Base-by-base conservation (phyloP, 352 stramenopile genomes). In the Phytophthora nicotianae region DNA sequence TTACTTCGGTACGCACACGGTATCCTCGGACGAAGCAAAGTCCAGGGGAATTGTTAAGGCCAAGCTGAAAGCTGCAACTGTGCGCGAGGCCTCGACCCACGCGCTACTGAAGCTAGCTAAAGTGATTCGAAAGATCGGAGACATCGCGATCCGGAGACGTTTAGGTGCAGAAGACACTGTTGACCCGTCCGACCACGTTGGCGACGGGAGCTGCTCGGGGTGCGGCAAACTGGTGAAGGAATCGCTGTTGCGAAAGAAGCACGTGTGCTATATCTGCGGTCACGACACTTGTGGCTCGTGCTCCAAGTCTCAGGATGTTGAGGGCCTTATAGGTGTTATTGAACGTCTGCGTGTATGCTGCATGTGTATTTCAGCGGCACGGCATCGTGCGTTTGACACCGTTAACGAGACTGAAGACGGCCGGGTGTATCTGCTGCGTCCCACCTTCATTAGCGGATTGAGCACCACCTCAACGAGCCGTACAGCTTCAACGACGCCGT, bases 241-340 rank as follows among this genome's bases (percentile, higher is more conserved):
- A 0, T 72, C 67, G 42, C 66, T 75, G 20, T 26, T 79, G 35
- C 62, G 67, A 17, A 73, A 72, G 46, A 78, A 75, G 19, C 55
- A 81, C 58, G 48, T 66, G 3, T 84, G 75, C 50, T 58, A 71
- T 21, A 53, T 84, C 5, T 84, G 75, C 40, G 63, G 73, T 6
- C 61, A 82, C 20, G 42, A 64, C n/a, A 67, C 65, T 14, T 84
- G 75, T 38, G 26, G 58, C 16, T 65, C 64, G 13, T 84, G 75
- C 59, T 79, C 75, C 14, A 54, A 65, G 19, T 37, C 47, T 9
- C 63, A 82, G 33, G 75, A 82, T 33, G 50, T 81, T 4, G 75
- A 84, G 46, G 70, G 57, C 3, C 75, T 61, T 24, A 70, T 82
- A 20, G 73, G 73, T 19, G 57, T 81, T 8, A 64, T 79, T 24